phyloP scores from a whole-genome alignment of 148 eudicot species.

The Silene conica region DNA sequence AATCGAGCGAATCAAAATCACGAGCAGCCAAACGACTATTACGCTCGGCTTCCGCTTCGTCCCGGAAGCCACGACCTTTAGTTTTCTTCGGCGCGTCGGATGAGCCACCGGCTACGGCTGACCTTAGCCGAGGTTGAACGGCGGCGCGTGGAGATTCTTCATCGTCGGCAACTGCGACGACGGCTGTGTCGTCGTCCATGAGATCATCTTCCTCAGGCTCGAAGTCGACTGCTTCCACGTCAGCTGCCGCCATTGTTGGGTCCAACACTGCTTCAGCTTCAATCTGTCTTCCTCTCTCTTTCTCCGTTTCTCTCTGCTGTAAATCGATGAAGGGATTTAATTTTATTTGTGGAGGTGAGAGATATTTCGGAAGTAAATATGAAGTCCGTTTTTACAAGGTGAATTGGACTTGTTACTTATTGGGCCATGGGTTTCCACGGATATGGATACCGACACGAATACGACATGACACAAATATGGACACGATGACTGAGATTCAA shows the following conservation, averaged over 20 bases:
- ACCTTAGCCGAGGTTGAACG: conserved; percentile 50
- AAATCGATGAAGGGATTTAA: no score
- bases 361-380: no score
- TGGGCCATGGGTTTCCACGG: no score
- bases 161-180: conserved; percentile 7
- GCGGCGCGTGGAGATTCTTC: conserved; percentile 28
- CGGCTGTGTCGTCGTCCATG: conserved; percentile 75
- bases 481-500: no score
- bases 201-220: conserved; percentile 91
- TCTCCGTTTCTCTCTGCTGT: no score
- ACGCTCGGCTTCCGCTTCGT: conserved; percentile 54
- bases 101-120: conserved; percentile 48
- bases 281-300: no score
- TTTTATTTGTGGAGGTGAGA: no score
- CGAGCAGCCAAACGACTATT: conserved; percentile 51
- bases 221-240: conserved; percentile 78
- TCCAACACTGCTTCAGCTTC: no score
- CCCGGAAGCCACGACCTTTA: conserved; percentile 76
- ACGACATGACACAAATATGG: no score
- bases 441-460: no score
- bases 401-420: no score
- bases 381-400: no score
- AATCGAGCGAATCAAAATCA: conserved; percentile 60
- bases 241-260: conserved; percentile 49
- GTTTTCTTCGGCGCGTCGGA: conserved; percentile 42